Evolutionary conservation across 805 yeast species (phyloP).

Genomic region (Nematodospora valgi): DNA sequence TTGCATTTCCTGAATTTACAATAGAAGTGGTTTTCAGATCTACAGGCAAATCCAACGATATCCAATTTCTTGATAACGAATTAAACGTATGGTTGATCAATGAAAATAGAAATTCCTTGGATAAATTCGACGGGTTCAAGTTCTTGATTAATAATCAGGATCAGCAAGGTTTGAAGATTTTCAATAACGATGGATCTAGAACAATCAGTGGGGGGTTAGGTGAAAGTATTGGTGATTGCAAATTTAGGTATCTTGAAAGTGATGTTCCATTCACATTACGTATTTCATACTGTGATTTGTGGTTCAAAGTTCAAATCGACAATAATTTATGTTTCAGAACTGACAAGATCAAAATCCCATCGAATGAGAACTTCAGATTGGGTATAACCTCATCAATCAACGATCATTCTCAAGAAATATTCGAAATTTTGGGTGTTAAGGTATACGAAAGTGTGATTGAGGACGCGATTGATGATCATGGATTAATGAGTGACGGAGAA

Average conservation of each 20-base stretch:
- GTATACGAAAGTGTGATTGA: slow-evolving; percentile 51
- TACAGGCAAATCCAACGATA: slow-evolving; percentile 33
- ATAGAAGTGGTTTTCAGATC: slow-evolving; percentile 63
- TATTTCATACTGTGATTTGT: slow-evolving; percentile 50
- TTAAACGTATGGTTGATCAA: slow-evolving; percentile 1
- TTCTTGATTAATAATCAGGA: slow-evolving; percentile 50
- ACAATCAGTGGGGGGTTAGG: slow-evolving; percentile 24
- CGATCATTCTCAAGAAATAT: slow-evolving; percentile 46
- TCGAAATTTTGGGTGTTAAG: slow-evolving; percentile 60
- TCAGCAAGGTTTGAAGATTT: slow-evolving; percentile 54
- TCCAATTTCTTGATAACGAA: slow-evolving; percentile 12
- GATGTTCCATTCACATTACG: slow-evolving; percentile 70
- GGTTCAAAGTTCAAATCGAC: slow-evolving; percentile 66
- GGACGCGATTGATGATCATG: slow-evolving; percentile 59
- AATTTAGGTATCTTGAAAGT: slow-evolving; percentile 59
- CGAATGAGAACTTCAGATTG: slow-evolving; percentile 33
- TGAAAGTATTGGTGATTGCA: slow-evolving; percentile 52
- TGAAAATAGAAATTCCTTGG: slow-evolving; percentile 52
- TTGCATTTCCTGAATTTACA: slow-evolving; percentile 44
- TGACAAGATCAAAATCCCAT: slow-evolving; percentile 46
- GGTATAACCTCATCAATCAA: slow-evolving; percentile 49
- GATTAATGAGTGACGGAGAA: slow-evolving; percentile 41
- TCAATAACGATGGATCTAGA: slow-evolving; percentile 55
- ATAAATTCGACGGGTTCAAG: slow-evolving; percentile 60
- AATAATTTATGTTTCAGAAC: slow-evolving; percentile 71